Evolutionary conservation across 1,284 basidiomycete genomes (phyloP).

Genomic region (Anthracocystis panici-leucophaei): DNA sequence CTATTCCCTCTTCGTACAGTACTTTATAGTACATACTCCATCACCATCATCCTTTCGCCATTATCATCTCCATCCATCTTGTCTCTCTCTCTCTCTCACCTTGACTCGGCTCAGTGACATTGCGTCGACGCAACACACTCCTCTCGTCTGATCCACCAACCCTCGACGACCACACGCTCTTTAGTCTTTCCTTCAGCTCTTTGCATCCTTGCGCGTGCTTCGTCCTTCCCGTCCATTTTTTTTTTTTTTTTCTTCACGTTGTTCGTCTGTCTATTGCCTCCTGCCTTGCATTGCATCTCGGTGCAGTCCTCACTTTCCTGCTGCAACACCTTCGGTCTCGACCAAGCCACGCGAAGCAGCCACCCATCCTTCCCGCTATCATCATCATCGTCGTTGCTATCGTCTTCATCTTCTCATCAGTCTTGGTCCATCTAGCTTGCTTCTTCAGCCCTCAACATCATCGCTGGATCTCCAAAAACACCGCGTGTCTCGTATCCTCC

Average conservation of each 20-base stretch:
- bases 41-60: conserved; percentile 2
- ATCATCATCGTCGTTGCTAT: background rate
- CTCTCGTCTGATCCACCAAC: background rate
- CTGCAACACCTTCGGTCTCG: background rate
- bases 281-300: conserved; percentile 3
- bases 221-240: background rate
- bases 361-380: background rate
- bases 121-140: background rate
- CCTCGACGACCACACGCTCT: conserved; percentile 6
- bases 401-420: background rate
- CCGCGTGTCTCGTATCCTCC: conserved; percentile 3
- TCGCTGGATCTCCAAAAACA: background rate
- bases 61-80: background rate
- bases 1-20: too few relatives aligned
- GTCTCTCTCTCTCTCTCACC: background rate
- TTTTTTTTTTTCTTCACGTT: background rate
- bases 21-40: too few relatives aligned
- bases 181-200: background rate
- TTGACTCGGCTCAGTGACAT: background rate
- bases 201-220: background rate
- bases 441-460: background rate
- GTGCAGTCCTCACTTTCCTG: background rate
- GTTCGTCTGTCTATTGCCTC: background rate
- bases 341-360: conserved; percentile 1
- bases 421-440: background rate